Evolutionary conservation across 1,284 basidiomycete genomes (phyloP).

Genomic region (Ustilago curta): DNA sequence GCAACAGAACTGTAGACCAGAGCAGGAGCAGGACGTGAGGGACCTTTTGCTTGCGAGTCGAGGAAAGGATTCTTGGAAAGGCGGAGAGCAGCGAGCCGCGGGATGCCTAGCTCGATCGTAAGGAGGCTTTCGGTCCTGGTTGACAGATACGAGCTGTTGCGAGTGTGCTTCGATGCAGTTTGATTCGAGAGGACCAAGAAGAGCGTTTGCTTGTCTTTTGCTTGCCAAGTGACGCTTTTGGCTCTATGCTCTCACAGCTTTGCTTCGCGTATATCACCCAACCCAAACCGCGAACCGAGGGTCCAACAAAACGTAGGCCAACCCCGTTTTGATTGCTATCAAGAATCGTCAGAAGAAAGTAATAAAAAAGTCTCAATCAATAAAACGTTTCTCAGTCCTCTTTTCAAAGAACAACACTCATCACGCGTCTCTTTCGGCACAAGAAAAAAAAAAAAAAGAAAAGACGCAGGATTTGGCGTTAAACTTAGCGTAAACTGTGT

Average conservation of each 20-base stretch:
- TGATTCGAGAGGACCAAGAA: not conserved
- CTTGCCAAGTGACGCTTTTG: not conserved
- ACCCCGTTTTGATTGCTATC: conserved; percentile 10
- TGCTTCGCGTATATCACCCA: conserved; percentile 40
- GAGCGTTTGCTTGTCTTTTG: not conserved
- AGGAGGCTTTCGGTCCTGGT: too few species aligned
- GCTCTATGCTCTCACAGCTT: not conserved
- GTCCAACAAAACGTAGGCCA: not conserved
- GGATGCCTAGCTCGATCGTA: not conserved
- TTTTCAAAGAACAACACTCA: conserved; percentile 45
- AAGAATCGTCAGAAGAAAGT: accelerated
- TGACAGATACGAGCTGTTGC: too few species aligned
- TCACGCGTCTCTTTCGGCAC: conserved; percentile 14
- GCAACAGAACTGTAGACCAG: not conserved
- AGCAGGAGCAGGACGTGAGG: not conserved
- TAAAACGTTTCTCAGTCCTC: too few species aligned
- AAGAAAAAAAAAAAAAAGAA: too few species aligned
- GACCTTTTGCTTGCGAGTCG: not conserved
- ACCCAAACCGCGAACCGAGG: conserved; percentile 3
- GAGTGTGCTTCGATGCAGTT: not conserved
- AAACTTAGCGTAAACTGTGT: too few species aligned
- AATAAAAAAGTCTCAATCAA: conserved; percentile 8
- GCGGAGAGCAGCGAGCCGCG: not conserved
- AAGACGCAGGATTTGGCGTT: too few species aligned
- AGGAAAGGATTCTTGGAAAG: not conserved